A percentile compares a stretch with the other conserved stretches of the same genome.
phyloP scores from a whole-genome alignment of 2,329 filamentous ascomycete species.

The Fusarium udum region DNA sequence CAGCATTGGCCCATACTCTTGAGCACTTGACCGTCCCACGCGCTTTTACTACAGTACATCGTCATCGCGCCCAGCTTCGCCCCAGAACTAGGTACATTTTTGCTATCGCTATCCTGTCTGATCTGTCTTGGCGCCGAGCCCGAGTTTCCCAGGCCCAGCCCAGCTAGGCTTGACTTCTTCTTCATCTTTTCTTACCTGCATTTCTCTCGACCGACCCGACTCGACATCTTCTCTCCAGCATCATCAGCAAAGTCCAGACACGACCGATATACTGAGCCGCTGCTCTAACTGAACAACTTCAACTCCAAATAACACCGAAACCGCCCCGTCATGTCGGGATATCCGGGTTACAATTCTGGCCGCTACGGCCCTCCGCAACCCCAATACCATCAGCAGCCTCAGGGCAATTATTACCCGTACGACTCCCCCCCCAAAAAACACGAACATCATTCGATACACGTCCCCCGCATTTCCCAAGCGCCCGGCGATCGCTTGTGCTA shows the following conservation, averaged over 20 bases:
- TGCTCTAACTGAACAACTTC: not conserved
- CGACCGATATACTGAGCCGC: not conserved
- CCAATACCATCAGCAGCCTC: constrained; percentile 43
- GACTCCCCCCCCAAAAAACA: constrained; percentile 39
- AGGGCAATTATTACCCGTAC: constrained; percentile 62
- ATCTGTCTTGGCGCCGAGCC: constrained; percentile 32
- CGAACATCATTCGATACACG: constrained; percentile 3
- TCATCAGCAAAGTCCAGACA: not conserved
- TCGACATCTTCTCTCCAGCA: constrained; percentile 10
- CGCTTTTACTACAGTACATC: constrained; percentile 9
- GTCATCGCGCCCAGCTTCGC: constrained; percentile 16
- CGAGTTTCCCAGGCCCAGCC: constrained; percentile 22
- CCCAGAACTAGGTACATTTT: constrained; percentile 16
- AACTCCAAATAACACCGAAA: not conserved
- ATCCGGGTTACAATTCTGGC: constrained; percentile 65
- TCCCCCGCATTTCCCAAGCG: constrained; percentile 24
- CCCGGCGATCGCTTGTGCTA: constrained; percentile 9
- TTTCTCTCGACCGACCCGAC: constrained; percentile 23
- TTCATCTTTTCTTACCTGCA: constrained; percentile 18
- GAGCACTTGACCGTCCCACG: constrained; percentile 10
- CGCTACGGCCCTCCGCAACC: constrained; percentile 51
- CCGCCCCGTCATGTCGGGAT: constrained; percentile 66
- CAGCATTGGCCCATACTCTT: not conserved
- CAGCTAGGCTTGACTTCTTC: not conserved
- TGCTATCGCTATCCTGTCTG: constrained; percentile 25